These are phyloP conservation scores for Neospora caninum DNA, from an alignment of 169 alveolate species.

Conservation along the genomic window DNA sequence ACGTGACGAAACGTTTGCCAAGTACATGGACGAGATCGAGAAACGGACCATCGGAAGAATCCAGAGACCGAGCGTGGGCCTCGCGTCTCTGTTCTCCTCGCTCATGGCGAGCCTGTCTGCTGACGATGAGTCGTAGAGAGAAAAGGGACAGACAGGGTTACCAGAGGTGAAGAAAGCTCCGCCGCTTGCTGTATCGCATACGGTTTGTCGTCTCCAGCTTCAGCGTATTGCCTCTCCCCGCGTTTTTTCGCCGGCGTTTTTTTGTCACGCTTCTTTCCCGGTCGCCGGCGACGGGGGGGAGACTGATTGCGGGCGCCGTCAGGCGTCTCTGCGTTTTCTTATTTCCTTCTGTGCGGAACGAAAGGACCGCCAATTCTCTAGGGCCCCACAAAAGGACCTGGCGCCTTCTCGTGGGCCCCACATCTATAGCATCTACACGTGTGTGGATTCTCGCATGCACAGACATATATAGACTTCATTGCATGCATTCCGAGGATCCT, in stretches of 20 bases:
- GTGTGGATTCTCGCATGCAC: neutral
- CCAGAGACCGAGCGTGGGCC: neutral
- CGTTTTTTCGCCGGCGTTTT: too few relatives aligned
- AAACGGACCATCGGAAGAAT: neutral
- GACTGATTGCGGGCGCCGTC: too few relatives aligned
- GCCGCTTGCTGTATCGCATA: too few relatives aligned
- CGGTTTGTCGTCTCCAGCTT: too few relatives aligned
- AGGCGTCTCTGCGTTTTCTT: too few relatives aligned
- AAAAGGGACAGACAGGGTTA: neutral
- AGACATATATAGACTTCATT: neutral
- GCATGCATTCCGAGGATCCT: neutral
- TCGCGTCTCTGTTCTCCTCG: constrained; percentile 33
- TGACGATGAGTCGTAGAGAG: neutral
- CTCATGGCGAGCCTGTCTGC: neutral
- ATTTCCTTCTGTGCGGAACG: too few relatives aligned
- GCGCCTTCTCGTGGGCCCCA: neutral
- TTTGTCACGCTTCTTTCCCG: too few relatives aligned
- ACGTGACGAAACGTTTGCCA: neutral
- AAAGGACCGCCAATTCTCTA: too few relatives aligned
- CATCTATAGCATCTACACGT: neutral
- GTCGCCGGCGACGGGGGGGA: too few relatives aligned
- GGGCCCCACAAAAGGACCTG: neutral
- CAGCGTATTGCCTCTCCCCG: too few relatives aligned
- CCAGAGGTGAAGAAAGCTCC: too few relatives aligned
- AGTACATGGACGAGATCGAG: constrained; percentile 36